phyloP scores from a whole-genome alignment of 768 basidiomycete species.

The Polyporus arcularius region DNA sequence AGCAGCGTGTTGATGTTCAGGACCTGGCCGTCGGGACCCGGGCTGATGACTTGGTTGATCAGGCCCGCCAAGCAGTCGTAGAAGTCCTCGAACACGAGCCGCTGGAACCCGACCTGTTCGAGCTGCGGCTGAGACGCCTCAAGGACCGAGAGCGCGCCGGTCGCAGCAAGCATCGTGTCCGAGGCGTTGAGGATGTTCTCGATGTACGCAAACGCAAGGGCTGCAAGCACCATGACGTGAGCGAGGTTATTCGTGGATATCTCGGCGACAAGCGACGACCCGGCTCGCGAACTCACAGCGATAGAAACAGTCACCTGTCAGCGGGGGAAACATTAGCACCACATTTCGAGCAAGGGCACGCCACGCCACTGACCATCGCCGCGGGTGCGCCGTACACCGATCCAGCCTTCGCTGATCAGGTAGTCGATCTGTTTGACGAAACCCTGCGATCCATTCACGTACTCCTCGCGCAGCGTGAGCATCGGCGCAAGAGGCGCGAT shows the following conservation, averaged over 20 bases:
- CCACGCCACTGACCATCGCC: constrained; percentile 56
- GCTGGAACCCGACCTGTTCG: constrained; percentile 60
- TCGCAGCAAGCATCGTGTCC: constrained; percentile 49
- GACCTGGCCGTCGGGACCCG: constrained; percentile 30
- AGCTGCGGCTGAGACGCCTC: constrained; percentile 52
- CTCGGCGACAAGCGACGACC: not conserved
- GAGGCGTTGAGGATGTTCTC: constrained; percentile 59
- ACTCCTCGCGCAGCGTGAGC: constrained; percentile 60
- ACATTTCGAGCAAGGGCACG: not conserved
- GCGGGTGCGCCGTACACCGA: constrained; percentile 65
- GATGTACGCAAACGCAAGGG: constrained; percentile 81
- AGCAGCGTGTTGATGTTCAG: constrained; percentile 45
- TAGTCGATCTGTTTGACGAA: constrained; percentile 80
- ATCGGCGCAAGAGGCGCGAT: constrained; percentile 57
- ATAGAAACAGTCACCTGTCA: constrained; percentile 88
- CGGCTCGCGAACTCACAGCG: constrained; percentile 54
- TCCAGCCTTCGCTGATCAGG: constrained; percentile 63
- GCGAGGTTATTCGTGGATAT: not conserved
- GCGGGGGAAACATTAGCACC: not conserved
- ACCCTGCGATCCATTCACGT: constrained; percentile 54
- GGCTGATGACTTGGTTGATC: constrained; percentile 44
- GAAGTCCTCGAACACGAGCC: constrained; percentile 73
- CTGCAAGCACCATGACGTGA: constrained; percentile 40
- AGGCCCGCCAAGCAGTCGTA: constrained; percentile 62
- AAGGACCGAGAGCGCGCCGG: constrained; percentile 52